A percentile compares a stretch with the other conserved stretches of the same genome.
These are phyloP conservation scores for Coriolopsis trogii DNA, from an alignment of 1,284 basidiomycete species.

Conservation along the genomic window DNA sequence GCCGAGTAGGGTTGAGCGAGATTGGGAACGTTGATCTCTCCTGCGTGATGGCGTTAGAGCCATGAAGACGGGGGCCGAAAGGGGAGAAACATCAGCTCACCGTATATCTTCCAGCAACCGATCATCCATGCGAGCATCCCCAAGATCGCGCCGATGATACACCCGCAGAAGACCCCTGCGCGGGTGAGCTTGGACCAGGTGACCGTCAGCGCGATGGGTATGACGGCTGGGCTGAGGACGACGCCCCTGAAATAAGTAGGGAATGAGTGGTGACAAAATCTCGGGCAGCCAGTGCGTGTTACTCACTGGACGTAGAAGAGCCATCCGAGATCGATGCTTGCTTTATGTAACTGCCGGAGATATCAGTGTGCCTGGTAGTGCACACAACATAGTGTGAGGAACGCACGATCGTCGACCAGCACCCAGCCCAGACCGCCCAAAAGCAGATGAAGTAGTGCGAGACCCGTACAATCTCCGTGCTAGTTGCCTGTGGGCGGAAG, in stretches of 20 bases:
- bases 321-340: constrained; percentile 49
- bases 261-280: not conserved
- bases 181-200: constrained; percentile 50
- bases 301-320: constrained; percentile 52
- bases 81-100: constrained; percentile 25
- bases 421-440: constrained; percentile 64
- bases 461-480: constrained; percentile 62
- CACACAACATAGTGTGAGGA: not conserved
- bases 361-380: not conserved
- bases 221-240: constrained; percentile 49
- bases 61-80: not conserved
- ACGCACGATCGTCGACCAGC: constrained; percentile 49
- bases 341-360: constrained; percentile 43
- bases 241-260: constrained; percentile 41
- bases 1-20: constrained; percentile 51
- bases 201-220: constrained; percentile 50
- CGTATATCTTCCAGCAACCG: constrained; percentile 52
- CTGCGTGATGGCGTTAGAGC: constrained; percentile 24
- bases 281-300: not conserved
- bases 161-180: constrained; percentile 44
- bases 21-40: constrained; percentile 45
- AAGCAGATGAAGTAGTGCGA: constrained; percentile 57
- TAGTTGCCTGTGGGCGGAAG: constrained; percentile 62
- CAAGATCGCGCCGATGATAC: constrained; percentile 44
- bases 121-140: constrained; percentile 57